Evolutionary conservation across 257 asterid species (phyloP).

Genomic region (Eucommia ulmoides): DNA sequence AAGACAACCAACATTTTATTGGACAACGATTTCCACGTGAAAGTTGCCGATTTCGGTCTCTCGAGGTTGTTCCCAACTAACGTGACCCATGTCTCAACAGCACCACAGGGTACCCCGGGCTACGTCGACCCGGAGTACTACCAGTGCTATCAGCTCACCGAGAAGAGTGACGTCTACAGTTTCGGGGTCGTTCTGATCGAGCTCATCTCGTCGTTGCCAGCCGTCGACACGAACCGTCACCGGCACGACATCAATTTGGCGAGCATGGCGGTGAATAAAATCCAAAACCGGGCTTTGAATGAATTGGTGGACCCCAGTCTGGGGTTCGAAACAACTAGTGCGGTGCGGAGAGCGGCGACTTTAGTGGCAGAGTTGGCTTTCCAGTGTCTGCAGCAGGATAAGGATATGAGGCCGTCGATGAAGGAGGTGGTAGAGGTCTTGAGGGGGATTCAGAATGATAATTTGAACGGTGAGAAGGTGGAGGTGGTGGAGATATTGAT

Average conservation of each 20-base stretch:
- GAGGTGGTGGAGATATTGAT: conserved; percentile 49
- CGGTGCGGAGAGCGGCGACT: conserved; percentile 45
- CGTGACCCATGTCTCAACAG: conserved; percentile 86
- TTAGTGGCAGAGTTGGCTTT: conserved; percentile 68
- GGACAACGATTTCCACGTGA: conserved; percentile 79
- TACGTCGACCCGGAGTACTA: conserved; percentile 93
- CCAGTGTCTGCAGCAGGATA: conserved; percentile 73
- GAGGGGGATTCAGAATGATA: conserved; percentile 43
- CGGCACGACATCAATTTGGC: conserved; percentile 65
- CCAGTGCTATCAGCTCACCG: conserved; percentile 81
- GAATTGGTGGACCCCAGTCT: conserved; percentile 61
- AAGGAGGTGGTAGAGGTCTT: conserved; percentile 46
- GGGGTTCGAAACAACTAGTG: conserved; percentile 38
- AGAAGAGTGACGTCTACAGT: conserved; percentile 81
- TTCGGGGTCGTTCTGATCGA: conserved; percentile 80
- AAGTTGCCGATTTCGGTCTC: conserved; percentile 88
- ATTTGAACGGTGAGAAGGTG: conserved; percentile 30
- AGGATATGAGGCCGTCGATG: conserved; percentile 82
- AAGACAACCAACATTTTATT: conserved; percentile 79
- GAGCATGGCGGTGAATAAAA: conserved; percentile 74
- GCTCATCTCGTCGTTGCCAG: conserved; percentile 70
- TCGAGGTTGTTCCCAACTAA: conserved; percentile 61
- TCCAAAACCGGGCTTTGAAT: conserved; percentile 39
- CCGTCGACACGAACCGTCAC: conserved; percentile 72
- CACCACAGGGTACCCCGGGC: conserved; percentile 96